Conservation (phyloP, 2,329 filamentous ascomycete species). For the Fusarium sp. region DNA sequence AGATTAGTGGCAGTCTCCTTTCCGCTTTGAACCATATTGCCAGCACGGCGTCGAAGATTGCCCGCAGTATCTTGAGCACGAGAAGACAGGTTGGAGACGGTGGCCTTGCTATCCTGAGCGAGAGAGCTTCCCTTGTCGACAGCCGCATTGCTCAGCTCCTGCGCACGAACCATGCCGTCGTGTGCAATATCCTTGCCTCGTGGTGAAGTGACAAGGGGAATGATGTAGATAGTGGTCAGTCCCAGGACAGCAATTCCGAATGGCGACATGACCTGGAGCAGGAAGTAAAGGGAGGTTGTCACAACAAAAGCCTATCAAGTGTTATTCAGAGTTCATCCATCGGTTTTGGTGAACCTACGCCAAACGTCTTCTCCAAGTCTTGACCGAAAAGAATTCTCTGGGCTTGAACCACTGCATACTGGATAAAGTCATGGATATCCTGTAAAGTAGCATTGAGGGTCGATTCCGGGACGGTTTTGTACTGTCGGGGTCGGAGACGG, state of each 20-base stretch:
- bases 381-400: constrained; percentile 31
- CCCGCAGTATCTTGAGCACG: constrained; percentile 25
- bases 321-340: neutral
- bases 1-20: neutral
- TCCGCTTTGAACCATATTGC: constrained; percentile 7
- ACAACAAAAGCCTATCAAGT: constrained; percentile 12
- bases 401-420: constrained; percentile 23
- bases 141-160: constrained; percentile 23
- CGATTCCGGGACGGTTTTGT: constrained; percentile 34
- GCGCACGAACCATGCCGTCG: constrained; percentile 21
- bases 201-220: constrained; percentile 31
- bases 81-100: constrained; percentile 23
- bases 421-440: constrained; percentile 36
- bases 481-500: constrained; percentile 34
- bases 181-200: constrained; percentile 20
- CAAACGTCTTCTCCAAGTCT: constrained; percentile 31
- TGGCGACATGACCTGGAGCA: constrained; percentile 28
- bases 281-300: constrained; percentile 16
- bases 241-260: constrained; percentile 31
- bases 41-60: constrained; percentile 11
- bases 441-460: constrained; percentile 35
- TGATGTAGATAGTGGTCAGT: constrained; percentile 21
- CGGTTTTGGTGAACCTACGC: neutral
- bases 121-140: constrained; percentile 26
- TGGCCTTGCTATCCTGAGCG: constrained; percentile 22